phyloP scores from a whole-genome alignment of 768 basidiomycete genomes.

The Rhizopogon sp. region DNA sequence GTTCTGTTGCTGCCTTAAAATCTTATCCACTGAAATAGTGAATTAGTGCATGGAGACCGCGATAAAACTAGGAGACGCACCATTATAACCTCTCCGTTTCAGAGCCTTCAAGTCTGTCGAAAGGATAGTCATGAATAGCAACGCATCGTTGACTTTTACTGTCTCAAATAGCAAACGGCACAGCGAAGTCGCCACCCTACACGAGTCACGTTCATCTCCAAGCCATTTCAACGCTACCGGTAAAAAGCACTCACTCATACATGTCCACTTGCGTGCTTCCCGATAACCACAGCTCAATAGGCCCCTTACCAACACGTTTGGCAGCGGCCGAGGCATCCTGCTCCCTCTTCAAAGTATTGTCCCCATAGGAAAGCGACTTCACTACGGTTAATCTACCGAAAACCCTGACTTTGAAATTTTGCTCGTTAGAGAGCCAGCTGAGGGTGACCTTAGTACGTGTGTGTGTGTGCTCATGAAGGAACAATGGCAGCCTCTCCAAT shows the following conservation, averaged over 20 bases:
- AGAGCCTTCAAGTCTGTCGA: constrained; percentile 84
- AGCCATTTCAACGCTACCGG: neutral
- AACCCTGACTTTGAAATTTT: constrained; percentile 66
- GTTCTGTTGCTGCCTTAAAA: constrained; percentile 77
- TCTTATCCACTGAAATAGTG: constrained; percentile 68
- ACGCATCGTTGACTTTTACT: constrained; percentile 79
- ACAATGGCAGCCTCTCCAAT: constrained; percentile 82
- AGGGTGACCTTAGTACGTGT: constrained; percentile 55
- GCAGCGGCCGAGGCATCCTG: constrained; percentile 77
- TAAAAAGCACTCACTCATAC: constrained; percentile 69
- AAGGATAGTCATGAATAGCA: constrained; percentile 90
- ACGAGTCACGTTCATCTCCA: constrained; percentile 3
- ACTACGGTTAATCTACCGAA: constrained; percentile 61
- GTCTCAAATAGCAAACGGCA: constrained; percentile 75
- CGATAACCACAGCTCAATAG: constrained; percentile 77
- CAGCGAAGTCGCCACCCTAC: constrained; percentile 79
- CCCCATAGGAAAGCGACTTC: constrained; percentile 54
- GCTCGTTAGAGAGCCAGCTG: constrained; percentile 57
- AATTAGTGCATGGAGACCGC: neutral
- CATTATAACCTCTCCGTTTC: constrained; percentile 81
- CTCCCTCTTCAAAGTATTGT: constrained; percentile 41
- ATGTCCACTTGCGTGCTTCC: constrained; percentile 75
- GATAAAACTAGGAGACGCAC: constrained; percentile 31
- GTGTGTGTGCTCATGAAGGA: constrained; percentile 85
- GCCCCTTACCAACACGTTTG: constrained; percentile 42